Base-by-base conservation (phyloP, 2,329 filamentous ascomycete genomes). In the Ophiosphaerella herpotricha region DNA sequence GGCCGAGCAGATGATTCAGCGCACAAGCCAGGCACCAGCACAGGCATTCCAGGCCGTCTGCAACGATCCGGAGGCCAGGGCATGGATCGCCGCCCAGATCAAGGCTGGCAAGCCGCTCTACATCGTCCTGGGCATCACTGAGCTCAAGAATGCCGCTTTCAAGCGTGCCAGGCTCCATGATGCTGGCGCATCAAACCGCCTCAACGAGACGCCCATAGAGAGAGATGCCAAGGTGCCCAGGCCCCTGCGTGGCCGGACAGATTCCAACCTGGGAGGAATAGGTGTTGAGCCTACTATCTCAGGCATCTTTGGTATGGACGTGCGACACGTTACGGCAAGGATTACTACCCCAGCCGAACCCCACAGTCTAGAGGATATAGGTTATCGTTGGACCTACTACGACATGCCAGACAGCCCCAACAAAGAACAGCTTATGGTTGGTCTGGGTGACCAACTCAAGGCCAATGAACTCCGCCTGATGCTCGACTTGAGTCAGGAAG, bases 1-100 rank as follows among this genome's bases (percentile, higher is more conserved):
- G 35, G 69, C 69, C 2, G 69, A 73, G 57, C 69, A 73, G 54
- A 73, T 73, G 69, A 66, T 73, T 23, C 70, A 73, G 46, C 67
- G 70, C 14, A 67, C 61, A 2, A 67, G 59, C 46, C 66, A 70
- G 51, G 42, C 54, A 33, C 56, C 69, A 1, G 43, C 43, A 9
- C 52, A 54, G 34, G 68, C 66, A 7, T 71, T 73, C 50, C 43
- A 68, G 39, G 66, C 67, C 13, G 70, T 71, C 1, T 67, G 63
- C 57, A 59, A 61, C 47, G 70, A 73, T 50, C 57, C 64, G 7
- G 68, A 71, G 33, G 68, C 69, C 5, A 54, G 65, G 39, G 44
- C 55, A 14, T 73, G 70, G 70, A 68, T 73, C 33, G 54, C 57
- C 23, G 53, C 66, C 14, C 54, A 65, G 13, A 60, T 64, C 13